Base-by-base conservation (phyloP, 208 protist genomes). In the Wallacemonas rigidus region DNA sequence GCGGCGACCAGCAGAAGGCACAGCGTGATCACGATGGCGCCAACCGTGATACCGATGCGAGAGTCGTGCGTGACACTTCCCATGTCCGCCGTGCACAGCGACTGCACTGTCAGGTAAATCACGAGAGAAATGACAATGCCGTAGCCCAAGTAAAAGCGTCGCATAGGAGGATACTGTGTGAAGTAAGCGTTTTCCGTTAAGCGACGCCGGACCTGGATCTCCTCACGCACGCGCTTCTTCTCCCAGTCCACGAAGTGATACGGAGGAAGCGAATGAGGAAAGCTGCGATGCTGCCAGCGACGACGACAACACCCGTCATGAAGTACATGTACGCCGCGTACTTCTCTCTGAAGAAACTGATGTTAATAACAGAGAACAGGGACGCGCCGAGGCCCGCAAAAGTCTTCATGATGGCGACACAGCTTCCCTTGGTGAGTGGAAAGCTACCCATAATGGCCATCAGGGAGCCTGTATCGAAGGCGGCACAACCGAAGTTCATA, bases 401-500 rank as follows among this genome's bases (percentile, higher is more conserved):
- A 4, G 80, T 86, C 75, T 90, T 90, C 77, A 82, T 82, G 68
- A 85, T 60, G 7, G 70, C 78, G 45, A 92, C 87, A 11, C 83
- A 74, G 26, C 65, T 67, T 1, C 83, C 82, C 8, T 80, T 80
- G 5, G 63, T 76, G 15, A 82, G 65, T 41, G 87, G 87, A 57
- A 92, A 92, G 74, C 69, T 88, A 45, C 72, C 74, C 12, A 91
- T 68, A 4, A 87, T 41, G 14, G 87, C 72, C 87, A 92, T 92
- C 26, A 92, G 72, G n/a, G 87, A 83, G 43, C 79, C 81, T 9
- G 77, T 74, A 48, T 89, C 87, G 50, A 92, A 85, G 26, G 65
- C 75, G 17, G 73, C 35, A 36, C 82, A 86, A 48, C 86, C 86
- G 47, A 86, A 77, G 72, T 86, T 81, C 74, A 88, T 67, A 48